A percentile compares a stretch with the other conserved stretches of the same genome.
These are phyloP conservation scores for Nadsonia fulvescens DNA, from an alignment of 805 yeast species.

Conservation along the genomic window DNA sequence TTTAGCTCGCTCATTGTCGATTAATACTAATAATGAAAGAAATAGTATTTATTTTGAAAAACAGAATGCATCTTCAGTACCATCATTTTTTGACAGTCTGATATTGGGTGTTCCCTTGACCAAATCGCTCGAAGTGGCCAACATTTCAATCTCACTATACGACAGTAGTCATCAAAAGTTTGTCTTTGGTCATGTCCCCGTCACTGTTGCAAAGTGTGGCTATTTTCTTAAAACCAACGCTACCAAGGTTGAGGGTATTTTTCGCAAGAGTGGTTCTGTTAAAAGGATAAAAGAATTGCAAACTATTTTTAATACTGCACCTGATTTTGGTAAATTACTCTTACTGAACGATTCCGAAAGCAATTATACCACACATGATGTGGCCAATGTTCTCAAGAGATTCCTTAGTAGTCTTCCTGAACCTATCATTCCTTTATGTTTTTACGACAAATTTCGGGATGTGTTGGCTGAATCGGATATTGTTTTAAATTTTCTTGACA, in stretches of 20 bases:
- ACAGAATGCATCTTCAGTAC: too few relatives aligned
- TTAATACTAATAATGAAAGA: too few relatives aligned
- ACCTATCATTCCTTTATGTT: slow-evolving; percentile 66
- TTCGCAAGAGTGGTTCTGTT: slow-evolving; percentile 81
- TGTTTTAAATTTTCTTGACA: slow-evolving; percentile 45
- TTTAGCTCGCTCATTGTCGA: too few relatives aligned
- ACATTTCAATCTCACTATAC: slow-evolving; percentile 52
- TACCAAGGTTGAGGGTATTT: slow-evolving; percentile 74
- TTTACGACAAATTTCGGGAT: slow-evolving; percentile 61
- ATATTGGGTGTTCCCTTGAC: slow-evolving; percentile 70
- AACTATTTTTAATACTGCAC: slow-evolving; percentile 64
- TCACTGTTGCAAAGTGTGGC: slow-evolving; percentile 88
- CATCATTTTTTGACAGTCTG: too few relatives aligned
- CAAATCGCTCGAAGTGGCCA: slow-evolving; percentile 53
- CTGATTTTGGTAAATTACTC: slow-evolving; percentile 71
- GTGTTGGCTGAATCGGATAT: slow-evolving; percentile 45
- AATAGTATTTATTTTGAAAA: too few relatives aligned
- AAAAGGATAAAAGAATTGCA: slow-evolving; percentile 77
- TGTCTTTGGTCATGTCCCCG: slow-evolving; percentile 75
- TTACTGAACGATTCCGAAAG: slow-evolving; percentile 88
- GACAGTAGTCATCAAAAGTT: slow-evolving; percentile 39
- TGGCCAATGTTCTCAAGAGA: slow-evolving; percentile 76
- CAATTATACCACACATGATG: slow-evolving; percentile 95
- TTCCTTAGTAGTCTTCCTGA: slow-evolving; percentile 79
- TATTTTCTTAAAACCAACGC: slow-evolving; percentile 55